These are phyloP conservation scores for Terana coerulea DNA, from an alignment of 768 basidiomycete species.

Conservation along the genomic window DNA sequence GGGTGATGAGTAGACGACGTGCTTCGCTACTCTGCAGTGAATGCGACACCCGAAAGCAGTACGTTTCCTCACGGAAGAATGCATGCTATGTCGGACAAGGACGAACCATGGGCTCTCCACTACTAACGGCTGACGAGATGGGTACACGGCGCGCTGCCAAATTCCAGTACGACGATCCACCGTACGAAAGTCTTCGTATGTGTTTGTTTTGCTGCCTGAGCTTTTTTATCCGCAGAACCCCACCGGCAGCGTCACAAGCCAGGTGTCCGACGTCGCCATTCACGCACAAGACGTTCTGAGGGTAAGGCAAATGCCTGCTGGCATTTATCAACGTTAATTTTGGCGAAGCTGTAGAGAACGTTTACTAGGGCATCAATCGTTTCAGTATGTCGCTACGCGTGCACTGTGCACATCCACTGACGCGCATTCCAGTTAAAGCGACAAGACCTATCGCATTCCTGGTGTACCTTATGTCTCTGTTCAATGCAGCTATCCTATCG, in stretches of 20 bases:
- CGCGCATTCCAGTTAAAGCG: no score
- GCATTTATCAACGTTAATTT: conserved; percentile 91
- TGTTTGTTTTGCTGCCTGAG: no score
- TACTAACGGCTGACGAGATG: conserved; percentile 85
- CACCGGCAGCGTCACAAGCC: conserved; percentile 92
- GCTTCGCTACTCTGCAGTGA: no score
- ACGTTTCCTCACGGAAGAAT: conserved; percentile 91
- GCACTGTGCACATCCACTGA: no score
- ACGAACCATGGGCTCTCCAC: conserved; percentile 92
- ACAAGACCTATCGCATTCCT: no score
- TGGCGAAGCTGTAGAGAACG: conserved; percentile 56
- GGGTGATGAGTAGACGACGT: no score
- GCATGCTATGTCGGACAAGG: conserved; percentile 96
- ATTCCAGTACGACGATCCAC: conserved; percentile 99
- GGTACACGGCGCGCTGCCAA: conserved; percentile 91
- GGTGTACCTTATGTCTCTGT: no score
- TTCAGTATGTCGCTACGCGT: conserved; percentile 85
- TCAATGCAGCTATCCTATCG: no score
- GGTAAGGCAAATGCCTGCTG: conserved; percentile 79
- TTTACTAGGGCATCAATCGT: conserved; percentile 60
- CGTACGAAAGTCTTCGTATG: no score
- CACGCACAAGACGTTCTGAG: conserved; percentile 95
- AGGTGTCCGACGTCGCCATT: conserved; percentile 96
- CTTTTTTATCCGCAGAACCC: conserved; percentile 66
- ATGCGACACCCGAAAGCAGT: no score